Base-by-base conservation (phyloP, 805 yeast species). In the Nadsonia fulvescens region DNA sequence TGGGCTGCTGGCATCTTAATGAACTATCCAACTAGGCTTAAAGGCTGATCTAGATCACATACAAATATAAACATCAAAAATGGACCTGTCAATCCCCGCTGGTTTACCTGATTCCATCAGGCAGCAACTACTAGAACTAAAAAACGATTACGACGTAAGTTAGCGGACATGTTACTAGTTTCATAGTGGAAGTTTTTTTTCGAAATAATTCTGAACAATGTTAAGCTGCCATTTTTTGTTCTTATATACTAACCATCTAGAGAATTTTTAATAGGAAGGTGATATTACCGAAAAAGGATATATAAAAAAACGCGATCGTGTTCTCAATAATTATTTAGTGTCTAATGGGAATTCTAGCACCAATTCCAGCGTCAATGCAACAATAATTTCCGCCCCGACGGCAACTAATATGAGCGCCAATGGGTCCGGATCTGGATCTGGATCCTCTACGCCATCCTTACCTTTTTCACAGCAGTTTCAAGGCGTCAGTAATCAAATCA, bases 231-330 rank as follows among this genome's bases (percentile, higher is more conserved):
- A 6, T 24, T 7, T 8, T n/a, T 8, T 22, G 18, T 5, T 8
- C 18, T 6, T 28, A 8, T 8, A n/a, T 15, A 25, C 16, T 15
- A 7, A 8, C 8, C 19, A 20, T 18, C n/a, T 14, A 15, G 12
- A 17, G 8, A 18, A 12, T 24, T 29, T 17, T 15, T 12, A 20
- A 8, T 21, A 54, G 36, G 82, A 75, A 18, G 86, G 81, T 2
- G 71, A 70, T 31, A 52, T 76, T 30, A 75, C 89, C 0, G 71
- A 62, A 24, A 76, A 74, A 42, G 86, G 89, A 2, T 76, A 70
- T 42, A 53, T 56, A 22, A 71, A 64, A 37, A 72, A 69, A 33
- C 50, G 78, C 32, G 59, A 53, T 22, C 51, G 44, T 33, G 39
- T 65, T 12, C 42, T 61, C 14, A 29, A 43, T 22, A 22, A 33